Evolutionary conservation across 1,139 yeast genomes (phyloP).

Genomic region (Nakaseomyces nivariensis): DNA sequence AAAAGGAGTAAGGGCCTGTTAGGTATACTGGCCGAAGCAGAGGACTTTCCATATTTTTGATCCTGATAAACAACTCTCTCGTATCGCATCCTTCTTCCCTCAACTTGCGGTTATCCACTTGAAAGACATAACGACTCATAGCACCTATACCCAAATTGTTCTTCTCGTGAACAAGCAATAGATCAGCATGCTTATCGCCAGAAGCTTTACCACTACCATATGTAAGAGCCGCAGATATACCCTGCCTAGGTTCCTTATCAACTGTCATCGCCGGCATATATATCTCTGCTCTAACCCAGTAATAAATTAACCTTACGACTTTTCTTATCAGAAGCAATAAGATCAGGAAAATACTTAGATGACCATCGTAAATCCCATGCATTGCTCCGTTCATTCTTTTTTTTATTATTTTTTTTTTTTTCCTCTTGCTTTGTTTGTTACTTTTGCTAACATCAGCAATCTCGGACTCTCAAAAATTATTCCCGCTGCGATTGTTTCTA

Average conservation of each 20-base stretch:
- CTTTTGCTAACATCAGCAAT: neutral
- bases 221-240: neutral
- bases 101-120: slow-evolving; percentile 13
- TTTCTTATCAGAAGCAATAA: neutral
- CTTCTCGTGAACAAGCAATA: slow-evolving; percentile 17
- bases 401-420: neutral
- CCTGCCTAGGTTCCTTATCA: slow-evolving; percentile 3
- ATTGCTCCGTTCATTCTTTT: neutral
- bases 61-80: slow-evolving; percentile 29
- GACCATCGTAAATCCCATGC: no score
- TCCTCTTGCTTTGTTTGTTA: neutral
- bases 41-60: slow-evolving; percentile 43
- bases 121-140: slow-evolving; percentile 21
- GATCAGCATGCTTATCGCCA: slow-evolving; percentile 7
- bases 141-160: slow-evolving; percentile 24
- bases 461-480: neutral
- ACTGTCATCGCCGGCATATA: neutral
- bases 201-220: neutral
- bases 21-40: slow-evolving; percentile 46
- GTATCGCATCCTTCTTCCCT: slow-evolving; percentile 9
- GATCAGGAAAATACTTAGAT: no score
- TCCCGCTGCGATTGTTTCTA: neutral
- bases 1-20: slow-evolving; percentile 52
- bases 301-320: neutral
- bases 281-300: neutral